Evolutionary conservation across 2,329 filamentous ascomycete genomes (phyloP).

Genomic region (Passalora sequoiae): DNA sequence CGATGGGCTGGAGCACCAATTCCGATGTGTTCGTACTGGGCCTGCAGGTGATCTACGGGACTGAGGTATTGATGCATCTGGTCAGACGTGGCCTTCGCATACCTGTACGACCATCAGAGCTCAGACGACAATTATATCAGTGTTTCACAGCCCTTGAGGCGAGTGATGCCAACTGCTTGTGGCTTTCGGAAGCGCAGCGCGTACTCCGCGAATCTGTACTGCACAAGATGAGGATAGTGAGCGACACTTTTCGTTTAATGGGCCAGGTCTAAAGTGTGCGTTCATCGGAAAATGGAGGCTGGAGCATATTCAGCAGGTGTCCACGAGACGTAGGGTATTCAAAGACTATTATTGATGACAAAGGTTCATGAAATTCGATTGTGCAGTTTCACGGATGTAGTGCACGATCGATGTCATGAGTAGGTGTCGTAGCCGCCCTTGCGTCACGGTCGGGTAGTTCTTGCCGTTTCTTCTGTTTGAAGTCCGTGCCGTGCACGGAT

Average conservation of each 20-base stretch:
- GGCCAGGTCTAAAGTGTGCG: background rate
- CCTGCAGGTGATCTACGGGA: constrained; percentile 40
- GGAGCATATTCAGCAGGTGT: background rate
- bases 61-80: constrained; percentile 37
- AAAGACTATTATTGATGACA: too few species aligned
- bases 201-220: constrained; percentile 27
- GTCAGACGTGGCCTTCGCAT: constrained; percentile 15
- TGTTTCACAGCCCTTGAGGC: constrained; percentile 25
- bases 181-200: constrained; percentile 34
- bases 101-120: constrained; percentile 17
- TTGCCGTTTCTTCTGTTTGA: too few species aligned
- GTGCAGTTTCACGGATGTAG: too few species aligned
- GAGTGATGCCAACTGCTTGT: constrained; percentile 34
- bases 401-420: too few species aligned
- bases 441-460: too few species aligned
- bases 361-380: too few species aligned
- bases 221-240: constrained; percentile 12
- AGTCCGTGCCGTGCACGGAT: too few species aligned
- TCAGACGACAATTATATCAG: constrained; percentile 29
- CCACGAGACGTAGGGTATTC: too few species aligned
- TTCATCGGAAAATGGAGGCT: too few species aligned
- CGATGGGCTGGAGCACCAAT: constrained; percentile 64
- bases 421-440: too few species aligned
- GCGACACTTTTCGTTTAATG: too few species aligned
- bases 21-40: constrained; percentile 62